Evolutionary conservation across 1,284 basidiomycete species (phyloP), one percentile per base, ranked within the genome.

Genomic region (Cutaneotrichosporon cyanovorans): DNA sequence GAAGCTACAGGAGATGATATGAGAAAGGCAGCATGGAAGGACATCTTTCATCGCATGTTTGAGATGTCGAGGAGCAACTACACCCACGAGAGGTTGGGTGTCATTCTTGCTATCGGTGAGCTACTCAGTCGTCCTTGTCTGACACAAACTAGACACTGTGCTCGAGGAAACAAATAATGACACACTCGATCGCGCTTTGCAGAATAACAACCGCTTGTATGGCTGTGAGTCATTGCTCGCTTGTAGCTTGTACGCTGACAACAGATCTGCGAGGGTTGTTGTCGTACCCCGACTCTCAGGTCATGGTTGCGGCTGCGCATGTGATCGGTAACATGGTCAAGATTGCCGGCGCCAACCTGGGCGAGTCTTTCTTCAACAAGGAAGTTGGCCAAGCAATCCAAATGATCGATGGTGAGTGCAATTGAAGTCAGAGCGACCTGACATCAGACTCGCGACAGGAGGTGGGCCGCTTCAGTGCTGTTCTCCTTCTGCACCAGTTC

Each of bases 401-500:
- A 20, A 56, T 67, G 51, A 62, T 72, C 35, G 68, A 69, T 42
- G 69, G 69, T 71, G 48, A 43, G 66, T 12, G 9, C 22, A 1
- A 7, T n/a, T 16, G 2, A 34, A 22, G 16, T n/a, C n/a, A 21
- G 25, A 10, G 11, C 8, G 5, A 39, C 18, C 42, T 47, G 40
- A 40, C 22, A 20, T 7, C 49, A 68, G 68, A 70, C 39, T 61
- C 64, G 14, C 51, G 68, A 33, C 65, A 70, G 50, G 71, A 72
- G 45, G 64, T 68, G 6, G 61, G 64, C 18, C 55, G 71, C n/a
- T 71, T 71, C 56, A 60, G 63, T 39, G 66, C 66, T 3, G 65
- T 72, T 2, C 79, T 96, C 39, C 84, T 95, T 45, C 73, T 95
- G 34, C 90, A 92, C 71, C 89, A 93, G 68, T 77, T 97, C 38